Base-by-base conservation (phyloP, 257 asterid genomes). In the Solanum etuberosum region DNA sequence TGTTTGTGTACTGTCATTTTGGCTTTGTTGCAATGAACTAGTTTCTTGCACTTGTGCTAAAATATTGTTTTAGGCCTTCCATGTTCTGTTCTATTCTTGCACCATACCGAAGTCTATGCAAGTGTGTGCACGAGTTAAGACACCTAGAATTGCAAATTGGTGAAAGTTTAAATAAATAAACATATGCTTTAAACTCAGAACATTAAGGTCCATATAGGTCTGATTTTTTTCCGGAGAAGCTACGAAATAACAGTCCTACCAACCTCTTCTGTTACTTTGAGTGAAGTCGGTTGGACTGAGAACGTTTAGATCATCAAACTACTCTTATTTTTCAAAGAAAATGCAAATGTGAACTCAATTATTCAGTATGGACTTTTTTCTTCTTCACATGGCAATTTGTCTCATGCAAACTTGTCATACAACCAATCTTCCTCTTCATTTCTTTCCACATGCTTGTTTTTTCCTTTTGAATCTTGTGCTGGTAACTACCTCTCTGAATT, bases 401-500 rank as follows among this genome's bases (percentile, higher is more conserved):
- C 6, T 94, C 96, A 80, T 89, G 89, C 38, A 72, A 86, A 72
- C 83, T 90, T 4, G 93, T 89, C 21, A 57, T 86, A 73, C 98
- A 97, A 48, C 98, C 96, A 14, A 97, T 87, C 83, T 94, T 97
- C 92, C 99, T 94, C 95, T 94, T 95, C 98, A 95, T 89, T 88
- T 94, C 94, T 43, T 89, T 93, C 99, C 99, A 95, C 92, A 94
- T 37, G 43, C 93, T 93, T 43, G 32, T 16, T 83, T 93, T 94
- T 90, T 84, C 85, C 76, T 29, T 88, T 35, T 84, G 65, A 85
- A 42, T 16, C 37, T 46, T 85, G 21, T 29, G 40, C 38, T 29
- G 37, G 70, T 89, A 31, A 38, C 76, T 23, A 5, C 51, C 51
- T 25, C 86, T 86, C 88, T 84, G 88, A 13, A 96, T 93, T 91